These are phyloP conservation scores for Ramularia endophylla DNA, from an alignment of 2,329 filamentous ascomycete genomes.

Conservation along the genomic window DNA sequence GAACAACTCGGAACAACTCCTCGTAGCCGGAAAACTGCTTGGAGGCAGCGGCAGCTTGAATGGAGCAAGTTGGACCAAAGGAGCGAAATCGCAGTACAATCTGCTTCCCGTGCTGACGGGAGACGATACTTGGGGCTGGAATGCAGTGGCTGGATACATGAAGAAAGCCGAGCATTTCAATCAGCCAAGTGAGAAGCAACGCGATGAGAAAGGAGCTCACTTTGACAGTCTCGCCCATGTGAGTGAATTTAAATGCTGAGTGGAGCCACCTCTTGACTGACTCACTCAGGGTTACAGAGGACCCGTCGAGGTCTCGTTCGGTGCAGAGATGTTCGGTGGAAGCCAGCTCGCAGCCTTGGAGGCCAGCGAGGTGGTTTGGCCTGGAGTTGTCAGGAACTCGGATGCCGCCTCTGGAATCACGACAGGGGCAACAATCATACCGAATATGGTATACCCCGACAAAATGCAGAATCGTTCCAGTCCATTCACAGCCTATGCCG, in stretches of 20 bases:
- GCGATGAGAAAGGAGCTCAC: slow-evolving; percentile 18
- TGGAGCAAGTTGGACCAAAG: slow-evolving; percentile 27
- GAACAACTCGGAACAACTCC: slow-evolving; percentile 13
- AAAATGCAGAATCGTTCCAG: slow-evolving; percentile 23
- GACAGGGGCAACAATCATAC: slow-evolving; percentile 22
- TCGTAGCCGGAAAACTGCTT: slow-evolving; percentile 24
- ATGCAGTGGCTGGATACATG: slow-evolving; percentile 23
- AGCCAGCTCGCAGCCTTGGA: slow-evolving; percentile 21
- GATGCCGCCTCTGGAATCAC: slow-evolving; percentile 23
- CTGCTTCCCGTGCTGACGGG: slow-evolving; percentile 25
- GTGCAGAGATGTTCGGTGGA: slow-evolving; percentile 20
- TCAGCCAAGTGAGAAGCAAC: slow-evolving; percentile 10
- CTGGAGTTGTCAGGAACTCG: slow-evolving; percentile 12
- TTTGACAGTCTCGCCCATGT: slow-evolving; percentile 1
- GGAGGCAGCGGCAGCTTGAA: slow-evolving; percentile 24
- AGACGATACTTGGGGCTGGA: slow-evolving; percentile 23
- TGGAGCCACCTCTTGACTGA: neutral
- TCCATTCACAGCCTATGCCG: slow-evolving; percentile 22
- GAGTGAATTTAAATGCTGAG: too few species aligned
- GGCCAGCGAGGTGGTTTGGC: slow-evolving; percentile 18
- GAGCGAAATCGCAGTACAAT: slow-evolving; percentile 23
- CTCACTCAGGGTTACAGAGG: slow-evolving; percentile 16
- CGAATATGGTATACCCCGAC: slow-evolving; percentile 22
- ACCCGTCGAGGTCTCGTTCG: slow-evolving; percentile 22
- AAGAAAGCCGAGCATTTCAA: slow-evolving; percentile 22